Conservation (phyloP, 78 protist species). For the Dictyostelium brefeldianum region DNA sequence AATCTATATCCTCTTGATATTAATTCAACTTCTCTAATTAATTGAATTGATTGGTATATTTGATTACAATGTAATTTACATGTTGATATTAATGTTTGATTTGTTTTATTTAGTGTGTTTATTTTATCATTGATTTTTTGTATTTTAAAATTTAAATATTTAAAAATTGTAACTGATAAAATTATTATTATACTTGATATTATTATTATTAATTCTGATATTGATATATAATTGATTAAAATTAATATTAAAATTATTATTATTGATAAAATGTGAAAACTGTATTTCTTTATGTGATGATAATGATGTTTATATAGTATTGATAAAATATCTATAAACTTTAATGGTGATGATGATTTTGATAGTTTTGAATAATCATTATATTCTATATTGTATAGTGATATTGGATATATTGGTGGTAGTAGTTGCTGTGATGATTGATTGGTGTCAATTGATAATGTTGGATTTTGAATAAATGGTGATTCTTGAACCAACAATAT, state of each 20-base stretch:
- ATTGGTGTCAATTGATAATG: background rate
- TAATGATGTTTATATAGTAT: background rate
- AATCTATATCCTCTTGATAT: slow-evolving; percentile 70
- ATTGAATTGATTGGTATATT: background rate
- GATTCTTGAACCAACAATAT: slow-evolving; percentile 30
- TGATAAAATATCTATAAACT: background rate
- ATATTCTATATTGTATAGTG: background rate
- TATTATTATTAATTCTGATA: no score
- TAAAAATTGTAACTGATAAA: background rate
- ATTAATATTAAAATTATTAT: background rate
- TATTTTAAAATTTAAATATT: background rate
- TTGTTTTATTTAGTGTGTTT: background rate
- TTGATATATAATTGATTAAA: background rate
- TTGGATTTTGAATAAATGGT: slow-evolving; percentile 36
- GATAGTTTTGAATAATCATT: no score
- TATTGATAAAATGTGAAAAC: no score
- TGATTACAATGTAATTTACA: background rate
- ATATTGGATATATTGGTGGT: slow-evolving; percentile 37
- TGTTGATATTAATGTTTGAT: background rate
- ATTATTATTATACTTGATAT: background rate
- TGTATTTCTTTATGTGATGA: background rate
- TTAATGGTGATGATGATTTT: no score
- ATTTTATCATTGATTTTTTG: background rate
- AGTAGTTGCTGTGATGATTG: background rate
- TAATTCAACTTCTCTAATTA: slow-evolving; percentile 54